phyloP scores from a whole-genome alignment of 345 rosid species.

The Sisymbrium irio region DNA sequence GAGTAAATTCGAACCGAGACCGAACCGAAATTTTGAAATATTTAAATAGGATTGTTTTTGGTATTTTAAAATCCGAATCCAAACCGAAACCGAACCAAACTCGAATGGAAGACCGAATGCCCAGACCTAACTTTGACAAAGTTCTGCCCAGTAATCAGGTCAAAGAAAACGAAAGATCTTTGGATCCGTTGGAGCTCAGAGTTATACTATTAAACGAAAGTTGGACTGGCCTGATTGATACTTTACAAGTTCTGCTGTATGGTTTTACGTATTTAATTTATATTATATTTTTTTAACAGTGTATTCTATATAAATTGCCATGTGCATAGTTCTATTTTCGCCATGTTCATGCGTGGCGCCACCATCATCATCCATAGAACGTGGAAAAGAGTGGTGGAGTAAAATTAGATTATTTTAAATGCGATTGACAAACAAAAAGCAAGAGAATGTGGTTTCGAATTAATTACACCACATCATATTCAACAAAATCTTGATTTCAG shows the following conservation, averaged over 20 bases:
- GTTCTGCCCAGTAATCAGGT: background rate
- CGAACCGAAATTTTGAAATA: no score
- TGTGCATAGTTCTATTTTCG: constrained; percentile 20
- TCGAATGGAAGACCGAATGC: no score
- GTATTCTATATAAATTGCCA: background rate
- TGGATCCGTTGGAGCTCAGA: background rate
- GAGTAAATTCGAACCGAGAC: no score
- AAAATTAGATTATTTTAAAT: background rate
- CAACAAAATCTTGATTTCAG: background rate
- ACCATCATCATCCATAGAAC: constrained; percentile 29
- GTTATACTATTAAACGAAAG: background rate
- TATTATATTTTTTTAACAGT: no score
- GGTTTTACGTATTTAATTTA: background rate
- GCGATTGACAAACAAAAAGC: background rate
- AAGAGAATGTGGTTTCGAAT: constrained; percentile 17
- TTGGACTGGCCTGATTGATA: background rate
- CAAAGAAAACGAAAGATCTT: background rate
- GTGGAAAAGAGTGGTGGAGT: constrained; percentile 34
- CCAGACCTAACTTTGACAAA: no score
- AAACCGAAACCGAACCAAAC: no score
- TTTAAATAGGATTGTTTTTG: no score
- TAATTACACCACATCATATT: background rate
- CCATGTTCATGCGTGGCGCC: constrained; percentile 31
- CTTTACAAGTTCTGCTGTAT: background rate
- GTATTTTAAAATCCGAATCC: no score